Evolutionary conservation across 345 rosid genomes (phyloP).

Genomic region (Theobroma cacao): DNA sequence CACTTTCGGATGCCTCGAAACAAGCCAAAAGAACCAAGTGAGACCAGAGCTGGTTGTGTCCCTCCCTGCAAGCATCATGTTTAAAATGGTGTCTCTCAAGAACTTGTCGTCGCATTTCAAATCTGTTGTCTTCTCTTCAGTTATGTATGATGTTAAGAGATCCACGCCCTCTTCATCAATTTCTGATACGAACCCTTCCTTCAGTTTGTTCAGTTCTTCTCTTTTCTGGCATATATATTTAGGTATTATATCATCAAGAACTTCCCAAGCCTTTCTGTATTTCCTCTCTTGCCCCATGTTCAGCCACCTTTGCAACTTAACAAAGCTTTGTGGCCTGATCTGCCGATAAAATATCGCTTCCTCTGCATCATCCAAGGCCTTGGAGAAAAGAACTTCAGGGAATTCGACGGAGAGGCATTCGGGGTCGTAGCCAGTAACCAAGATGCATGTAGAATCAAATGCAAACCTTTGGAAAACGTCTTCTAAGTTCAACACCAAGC

Average conservation of each 20-base stretch:
- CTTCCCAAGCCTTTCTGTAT: constrained; percentile 28
- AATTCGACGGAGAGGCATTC: constrained; percentile 35
- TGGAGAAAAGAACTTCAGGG: constrained; percentile 32
- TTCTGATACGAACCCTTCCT: not conserved
- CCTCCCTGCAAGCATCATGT: constrained; percentile 39
- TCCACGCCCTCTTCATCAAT: constrained; percentile 19
- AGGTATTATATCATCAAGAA: constrained; percentile 24
- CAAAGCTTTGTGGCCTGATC: constrained; percentile 31
- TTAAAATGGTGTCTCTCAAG: constrained; percentile 36
- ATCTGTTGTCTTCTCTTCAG: constrained; percentile 8
- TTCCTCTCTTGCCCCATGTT: constrained; percentile 44
- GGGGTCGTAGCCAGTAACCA: constrained; percentile 46
- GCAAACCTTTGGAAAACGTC: constrained; percentile 47
- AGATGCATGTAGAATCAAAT: constrained; percentile 35
- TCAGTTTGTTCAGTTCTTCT: constrained; percentile 11
- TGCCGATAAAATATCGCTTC: constrained; percentile 51
- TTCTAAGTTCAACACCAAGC: constrained; percentile 37
- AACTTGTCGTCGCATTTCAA: constrained; percentile 22
- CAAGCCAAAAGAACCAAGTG: constrained; percentile 52
- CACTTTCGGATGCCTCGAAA: constrained; percentile 24
- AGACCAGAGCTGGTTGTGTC: constrained; percentile 46
- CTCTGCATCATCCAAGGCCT: constrained; percentile 44
- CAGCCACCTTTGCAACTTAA: constrained; percentile 47
- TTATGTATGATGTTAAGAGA: constrained; percentile 31
- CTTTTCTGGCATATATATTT: constrained; percentile 28